Conservation (phyloP, 1,284 basidiomycete genomes). For the Cerioporus squamosus region DNA sequence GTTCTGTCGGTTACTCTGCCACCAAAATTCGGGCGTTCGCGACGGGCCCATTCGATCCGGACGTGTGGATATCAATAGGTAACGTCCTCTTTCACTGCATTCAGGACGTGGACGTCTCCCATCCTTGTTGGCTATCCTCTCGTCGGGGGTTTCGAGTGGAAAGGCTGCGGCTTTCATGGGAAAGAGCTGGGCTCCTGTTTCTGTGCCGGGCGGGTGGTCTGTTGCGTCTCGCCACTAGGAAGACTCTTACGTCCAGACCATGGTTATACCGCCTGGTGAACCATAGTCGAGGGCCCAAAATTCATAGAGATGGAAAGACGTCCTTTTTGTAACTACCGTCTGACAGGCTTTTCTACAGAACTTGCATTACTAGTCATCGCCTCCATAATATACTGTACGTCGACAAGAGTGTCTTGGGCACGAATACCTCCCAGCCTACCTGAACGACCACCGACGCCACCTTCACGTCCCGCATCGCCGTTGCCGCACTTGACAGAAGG, state of each 20-base stretch:
- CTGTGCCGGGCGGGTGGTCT: too few species aligned
- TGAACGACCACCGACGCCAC: constrained; percentile 28
- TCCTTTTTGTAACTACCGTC: too few species aligned
- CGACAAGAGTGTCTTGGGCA: constrained; percentile 57
- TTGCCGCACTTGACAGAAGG: constrained; percentile 50
- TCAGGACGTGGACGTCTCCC: neutral
- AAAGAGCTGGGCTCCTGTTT: too few species aligned
- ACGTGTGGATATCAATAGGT: constrained; percentile 53
- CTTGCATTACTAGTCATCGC: constrained; percentile 58
- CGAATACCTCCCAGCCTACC: constrained; percentile 28
- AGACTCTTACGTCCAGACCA: too few species aligned
- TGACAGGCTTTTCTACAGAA: constrained; percentile 45
- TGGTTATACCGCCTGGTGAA: too few species aligned
- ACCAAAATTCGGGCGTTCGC: constrained; percentile 34
- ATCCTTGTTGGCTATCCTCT: too few species aligned
- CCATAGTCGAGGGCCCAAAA: too few species aligned
- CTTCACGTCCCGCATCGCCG: constrained; percentile 44
- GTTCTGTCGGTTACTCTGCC: constrained; percentile 53
- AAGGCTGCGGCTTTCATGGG: too few species aligned
- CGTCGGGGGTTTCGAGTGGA: too few species aligned
- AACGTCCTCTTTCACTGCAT: neutral
- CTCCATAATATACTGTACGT: constrained; percentile 66
- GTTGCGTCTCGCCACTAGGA: too few species aligned
- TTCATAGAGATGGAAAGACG: too few species aligned
- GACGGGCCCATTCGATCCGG: constrained; percentile 26